These are phyloP conservation scores for Moniliella sp. DNA, from an alignment of 1,284 basidiomycete genomes.

Conservation along the genomic window DNA sequence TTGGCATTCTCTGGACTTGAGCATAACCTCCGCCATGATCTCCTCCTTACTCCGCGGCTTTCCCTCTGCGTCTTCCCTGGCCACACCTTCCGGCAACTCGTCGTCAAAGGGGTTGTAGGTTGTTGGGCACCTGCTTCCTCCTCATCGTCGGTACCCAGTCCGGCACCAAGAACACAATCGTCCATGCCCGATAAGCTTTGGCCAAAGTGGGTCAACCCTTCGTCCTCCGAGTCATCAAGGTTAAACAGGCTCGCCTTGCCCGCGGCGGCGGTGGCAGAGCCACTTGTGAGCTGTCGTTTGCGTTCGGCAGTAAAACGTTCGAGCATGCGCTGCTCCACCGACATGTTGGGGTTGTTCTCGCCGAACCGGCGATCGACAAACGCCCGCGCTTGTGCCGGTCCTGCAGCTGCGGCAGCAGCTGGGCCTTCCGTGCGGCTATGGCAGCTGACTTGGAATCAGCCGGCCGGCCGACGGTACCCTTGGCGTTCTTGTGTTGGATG, in stretches of 20 bases:
- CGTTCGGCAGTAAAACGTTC: constrained; percentile 76
- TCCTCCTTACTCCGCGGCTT: constrained; percentile 50
- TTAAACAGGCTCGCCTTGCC: constrained; percentile 69
- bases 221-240: constrained; percentile 48
- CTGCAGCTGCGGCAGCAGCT: constrained; percentile 57
- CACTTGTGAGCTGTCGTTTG: constrained; percentile 19
- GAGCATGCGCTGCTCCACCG: constrained; percentile 83
- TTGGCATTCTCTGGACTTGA: constrained; percentile 66
- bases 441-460: constrained; percentile 69
- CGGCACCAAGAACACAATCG: too few relatives aligned
- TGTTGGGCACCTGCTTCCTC: too few relatives aligned
- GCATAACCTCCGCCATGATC: constrained; percentile 92
- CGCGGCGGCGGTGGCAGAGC: too few relatives aligned
- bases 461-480: constrained; percentile 60
- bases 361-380: constrained; percentile 86
- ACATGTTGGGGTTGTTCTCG: constrained; percentile 73
- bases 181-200: constrained; percentile 62
- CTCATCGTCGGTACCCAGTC: too few relatives aligned
- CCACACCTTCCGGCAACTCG: background rate
- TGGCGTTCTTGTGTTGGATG: constrained; percentile 43
- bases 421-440: constrained; percentile 51
- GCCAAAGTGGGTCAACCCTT: constrained; percentile 65
- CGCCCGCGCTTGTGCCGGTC: constrained; percentile 58
- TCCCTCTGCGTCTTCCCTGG: constrained; percentile 2
- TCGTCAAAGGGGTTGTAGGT: too few relatives aligned